These are phyloP conservation scores for Stachybotrys elegans DNA, from an alignment of 2,329 filamentous ascomycete genomes.

Conservation along the genomic window DNA sequence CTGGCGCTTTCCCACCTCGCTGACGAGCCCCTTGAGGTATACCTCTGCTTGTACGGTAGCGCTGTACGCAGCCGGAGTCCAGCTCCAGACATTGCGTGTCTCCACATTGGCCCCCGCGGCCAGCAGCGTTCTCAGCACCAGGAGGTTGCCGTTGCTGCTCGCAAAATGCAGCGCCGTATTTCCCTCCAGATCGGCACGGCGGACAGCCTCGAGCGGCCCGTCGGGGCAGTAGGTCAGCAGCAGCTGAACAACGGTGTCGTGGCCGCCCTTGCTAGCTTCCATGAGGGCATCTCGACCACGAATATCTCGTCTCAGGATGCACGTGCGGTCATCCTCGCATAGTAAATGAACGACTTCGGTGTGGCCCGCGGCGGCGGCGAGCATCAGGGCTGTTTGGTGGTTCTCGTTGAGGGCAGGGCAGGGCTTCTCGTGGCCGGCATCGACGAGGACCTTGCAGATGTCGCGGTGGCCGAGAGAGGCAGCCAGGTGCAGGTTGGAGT, in stretches of 20 bases:
- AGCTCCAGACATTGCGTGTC: conserved; percentile 68
- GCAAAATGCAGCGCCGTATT: conserved; percentile 87
- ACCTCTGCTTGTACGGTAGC: conserved; percentile 79
- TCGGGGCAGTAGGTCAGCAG: conserved; percentile 55
- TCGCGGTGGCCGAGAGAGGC: conserved; percentile 65
- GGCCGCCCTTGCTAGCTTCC: conserved; percentile 55
- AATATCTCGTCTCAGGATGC: conserved; percentile 61
- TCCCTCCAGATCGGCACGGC: conserved; percentile 62
- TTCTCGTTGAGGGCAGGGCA: conserved; percentile 73
- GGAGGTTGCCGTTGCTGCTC: conserved; percentile 72
- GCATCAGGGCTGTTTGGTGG: conserved; percentile 76
- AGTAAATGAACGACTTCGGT: conserved; percentile 70
- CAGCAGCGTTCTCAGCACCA: conserved; percentile 71
- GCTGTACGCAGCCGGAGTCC: conserved; percentile 80
- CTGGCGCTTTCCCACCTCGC: conserved; percentile 60
- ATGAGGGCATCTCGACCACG: conserved; percentile 68
- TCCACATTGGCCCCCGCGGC: conserved; percentile 73
- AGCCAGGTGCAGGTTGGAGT: conserved; percentile 80
- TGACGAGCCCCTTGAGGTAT: conserved; percentile 73
- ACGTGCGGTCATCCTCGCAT: conserved; percentile 56
- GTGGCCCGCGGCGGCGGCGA: conserved; percentile 65
- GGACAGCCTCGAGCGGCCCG: conserved; percentile 49
- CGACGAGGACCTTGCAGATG: conserved; percentile 65
- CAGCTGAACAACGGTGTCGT: conserved; percentile 61
- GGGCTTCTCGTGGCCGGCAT: conserved; percentile 68